phyloP scores from a whole-genome alignment of 768 basidiomycete species.

The Auricularia heimuer region DNA sequence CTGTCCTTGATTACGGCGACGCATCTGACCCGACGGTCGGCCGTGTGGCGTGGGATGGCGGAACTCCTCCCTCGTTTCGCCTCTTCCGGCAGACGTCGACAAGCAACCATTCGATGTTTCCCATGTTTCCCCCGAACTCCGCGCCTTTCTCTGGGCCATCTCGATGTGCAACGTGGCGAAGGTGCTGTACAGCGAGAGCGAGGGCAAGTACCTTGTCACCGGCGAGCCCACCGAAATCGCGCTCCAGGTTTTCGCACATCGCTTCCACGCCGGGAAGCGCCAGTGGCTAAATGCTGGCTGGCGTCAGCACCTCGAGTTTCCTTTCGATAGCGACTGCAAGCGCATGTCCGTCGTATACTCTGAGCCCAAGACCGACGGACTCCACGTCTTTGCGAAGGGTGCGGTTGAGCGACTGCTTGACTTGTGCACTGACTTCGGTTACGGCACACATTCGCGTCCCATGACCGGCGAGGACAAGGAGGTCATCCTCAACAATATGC shows the following conservation, averaged over 20 bases:
- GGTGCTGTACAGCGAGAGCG: slow-evolving; percentile 20
- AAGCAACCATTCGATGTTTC: neutral
- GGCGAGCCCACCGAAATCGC: slow-evolving; percentile 50
- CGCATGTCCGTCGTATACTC: slow-evolving; percentile 36
- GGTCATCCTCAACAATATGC: slow-evolving; percentile 19
- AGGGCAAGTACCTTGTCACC: slow-evolving; percentile 26
- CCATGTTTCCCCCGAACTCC: neutral
- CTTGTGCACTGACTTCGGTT: slow-evolving; percentile 27
- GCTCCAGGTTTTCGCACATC: slow-evolving; percentile 43
- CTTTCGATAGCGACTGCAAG: slow-evolving; percentile 44
- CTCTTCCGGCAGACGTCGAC: neutral
- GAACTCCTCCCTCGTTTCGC: neutral
- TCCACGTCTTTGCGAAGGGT: slow-evolving; percentile 20
- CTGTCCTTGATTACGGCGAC: slow-evolving; percentile 16
- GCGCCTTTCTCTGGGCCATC: neutral
- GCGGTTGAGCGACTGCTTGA: slow-evolving; percentile 42
- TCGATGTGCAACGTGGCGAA: slow-evolving; percentile 6
- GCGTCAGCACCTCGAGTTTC: slow-evolving; percentile 28
- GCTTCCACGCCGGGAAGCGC: slow-evolving; percentile 32
- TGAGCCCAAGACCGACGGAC: slow-evolving; percentile 10
- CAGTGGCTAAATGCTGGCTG: slow-evolving; percentile 14
- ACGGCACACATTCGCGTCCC: slow-evolving; percentile 12
- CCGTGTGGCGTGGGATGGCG: neutral
- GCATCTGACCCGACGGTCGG: slow-evolving; percentile 15
- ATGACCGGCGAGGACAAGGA: slow-evolving; percentile 18